Conservation (phyloP, 192 early-diverging fungal genomes). For the Pilobolus umbonatus region DNA sequence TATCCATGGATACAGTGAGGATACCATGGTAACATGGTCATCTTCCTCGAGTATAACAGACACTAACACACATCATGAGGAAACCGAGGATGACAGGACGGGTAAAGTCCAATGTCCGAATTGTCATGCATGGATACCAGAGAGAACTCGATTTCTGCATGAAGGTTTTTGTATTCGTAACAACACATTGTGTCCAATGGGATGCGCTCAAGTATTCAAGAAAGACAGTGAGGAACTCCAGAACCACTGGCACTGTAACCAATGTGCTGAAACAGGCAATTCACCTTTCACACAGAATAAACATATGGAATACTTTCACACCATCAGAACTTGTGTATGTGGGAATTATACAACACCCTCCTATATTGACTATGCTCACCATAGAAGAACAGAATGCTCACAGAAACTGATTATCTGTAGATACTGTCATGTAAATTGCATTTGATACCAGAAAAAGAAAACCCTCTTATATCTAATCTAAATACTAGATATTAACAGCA, state of each 20-base stretch:
- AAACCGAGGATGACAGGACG: slow-evolving; percentile 4
- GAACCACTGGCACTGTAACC: slow-evolving; percentile 81
- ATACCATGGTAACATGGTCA: slow-evolving; percentile 2
- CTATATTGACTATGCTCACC: slow-evolving; percentile 53
- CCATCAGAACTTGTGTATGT: slow-evolving; percentile 58
- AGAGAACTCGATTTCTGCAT: slow-evolving; percentile 61
- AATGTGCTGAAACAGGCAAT: slow-evolving; percentile 52
- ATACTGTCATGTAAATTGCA: slow-evolving; percentile 62
- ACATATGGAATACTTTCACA: slow-evolving; percentile 62
- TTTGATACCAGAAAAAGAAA: not conserved
- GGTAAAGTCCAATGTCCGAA: slow-evolving; percentile 56
- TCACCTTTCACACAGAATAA: slow-evolving; percentile 50
- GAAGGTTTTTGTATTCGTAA: slow-evolving; percentile 76
- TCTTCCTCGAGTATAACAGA: not conserved
- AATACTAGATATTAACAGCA: slow-evolving; percentile 43
- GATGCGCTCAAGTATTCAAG: slow-evolving; percentile 64
- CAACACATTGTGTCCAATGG: slow-evolving; percentile 57
- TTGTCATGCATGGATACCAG: slow-evolving; percentile 65
- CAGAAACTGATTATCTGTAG: slow-evolving; percentile 75
- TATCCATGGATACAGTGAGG: slow-evolving; percentile 31
- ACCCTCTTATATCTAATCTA: not conserved
- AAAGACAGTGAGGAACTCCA: slow-evolving; percentile 50
- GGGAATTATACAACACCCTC: slow-evolving; percentile 25
- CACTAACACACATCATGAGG: not conserved
- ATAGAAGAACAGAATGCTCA: slow-evolving; percentile 64